Evolutionary conservation across 257 asterid species (phyloP).

Genomic region (Avicennia marina): DNA sequence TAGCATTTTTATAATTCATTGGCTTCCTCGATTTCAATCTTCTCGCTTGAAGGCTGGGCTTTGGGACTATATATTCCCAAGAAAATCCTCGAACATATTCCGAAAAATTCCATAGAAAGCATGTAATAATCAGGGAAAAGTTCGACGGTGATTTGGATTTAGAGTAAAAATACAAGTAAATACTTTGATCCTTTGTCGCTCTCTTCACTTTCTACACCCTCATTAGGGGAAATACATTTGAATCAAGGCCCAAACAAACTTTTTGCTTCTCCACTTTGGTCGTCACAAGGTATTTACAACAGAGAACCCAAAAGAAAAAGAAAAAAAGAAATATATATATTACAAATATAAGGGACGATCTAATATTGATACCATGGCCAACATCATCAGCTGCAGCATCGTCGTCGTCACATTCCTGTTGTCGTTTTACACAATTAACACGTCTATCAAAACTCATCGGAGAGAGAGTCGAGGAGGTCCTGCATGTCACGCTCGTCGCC

Average conservation of each 20-base stretch:
- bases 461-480: constrained; percentile 44
- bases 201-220: constrained; percentile 19
- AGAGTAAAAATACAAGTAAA: not conserved
- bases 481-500: constrained; percentile 35
- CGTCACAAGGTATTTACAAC: constrained; percentile 30
- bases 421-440: not conserved
- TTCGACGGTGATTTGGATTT: not conserved
- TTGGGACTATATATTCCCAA: not conserved
- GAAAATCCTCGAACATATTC: not conserved
- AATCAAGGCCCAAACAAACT: constrained; percentile 14
- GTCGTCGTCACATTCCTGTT: not conserved
- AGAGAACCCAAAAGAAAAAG: constrained; percentile 17
- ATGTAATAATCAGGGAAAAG: not conserved
- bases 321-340: not conserved
- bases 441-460: constrained; percentile 25
- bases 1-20: too few species aligned
- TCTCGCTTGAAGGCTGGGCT: not conserved
- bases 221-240: too few species aligned
- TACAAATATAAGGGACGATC: not conserved
- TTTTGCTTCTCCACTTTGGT: constrained; percentile 29
- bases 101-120: not conserved
- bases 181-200: not conserved
- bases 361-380: constrained; percentile 14
- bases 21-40: not conserved
- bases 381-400: not conserved